Conservation (phyloP, 305 asterid genomes). For the Withania somnifera region DNA sequence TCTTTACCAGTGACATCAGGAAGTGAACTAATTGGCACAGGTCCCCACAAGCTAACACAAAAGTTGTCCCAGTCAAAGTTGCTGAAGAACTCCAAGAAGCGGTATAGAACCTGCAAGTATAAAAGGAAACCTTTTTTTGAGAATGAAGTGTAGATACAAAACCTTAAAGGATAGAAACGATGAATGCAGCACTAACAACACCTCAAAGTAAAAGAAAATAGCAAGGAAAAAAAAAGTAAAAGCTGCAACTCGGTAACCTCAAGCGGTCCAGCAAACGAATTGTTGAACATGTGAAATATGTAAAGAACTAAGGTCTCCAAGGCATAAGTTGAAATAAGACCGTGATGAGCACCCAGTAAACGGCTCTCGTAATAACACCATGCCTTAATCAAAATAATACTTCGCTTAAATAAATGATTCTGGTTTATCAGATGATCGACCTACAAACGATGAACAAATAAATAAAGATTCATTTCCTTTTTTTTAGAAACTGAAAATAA, state of each 20-base stretch:
- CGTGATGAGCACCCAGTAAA: constrained; percentile 89
- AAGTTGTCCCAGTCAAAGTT: constrained; percentile 87
- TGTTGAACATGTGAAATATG: constrained; percentile 87
- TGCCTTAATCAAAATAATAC: constrained; percentile 79
- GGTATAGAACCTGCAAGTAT: constrained; percentile 58
- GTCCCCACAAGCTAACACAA: constrained; percentile 96
- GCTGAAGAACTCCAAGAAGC: constrained; percentile 82
- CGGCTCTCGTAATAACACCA: constrained; percentile 99
- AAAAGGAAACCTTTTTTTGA: neutral
- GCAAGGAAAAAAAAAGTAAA: neutral
- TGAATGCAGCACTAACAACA: neutral
- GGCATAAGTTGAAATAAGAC: constrained; percentile 91
- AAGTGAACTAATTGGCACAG: constrained; percentile 67
- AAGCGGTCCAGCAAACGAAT: constrained; percentile 76
- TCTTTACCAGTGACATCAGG: constrained; percentile 75
- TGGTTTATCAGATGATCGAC: constrained; percentile 68
- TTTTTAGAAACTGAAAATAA: neutral
- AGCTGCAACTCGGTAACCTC: constrained; percentile 37
- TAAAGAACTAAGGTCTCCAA: constrained; percentile 87
- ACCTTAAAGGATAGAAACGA: neutral
- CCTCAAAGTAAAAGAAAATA: neutral
- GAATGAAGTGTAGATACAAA: constrained; percentile 3
- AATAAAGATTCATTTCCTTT: neutral
- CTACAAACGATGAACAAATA: constrained; percentile 24
- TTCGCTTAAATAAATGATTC: constrained; percentile 85